A percentile compares a stretch with the other conserved stretches of the same genome.
These are phyloP conservation scores for Cyphellophora europaea DNA, from an alignment of 2,329 filamentous ascomycete genomes.

Conservation along the genomic window DNA sequence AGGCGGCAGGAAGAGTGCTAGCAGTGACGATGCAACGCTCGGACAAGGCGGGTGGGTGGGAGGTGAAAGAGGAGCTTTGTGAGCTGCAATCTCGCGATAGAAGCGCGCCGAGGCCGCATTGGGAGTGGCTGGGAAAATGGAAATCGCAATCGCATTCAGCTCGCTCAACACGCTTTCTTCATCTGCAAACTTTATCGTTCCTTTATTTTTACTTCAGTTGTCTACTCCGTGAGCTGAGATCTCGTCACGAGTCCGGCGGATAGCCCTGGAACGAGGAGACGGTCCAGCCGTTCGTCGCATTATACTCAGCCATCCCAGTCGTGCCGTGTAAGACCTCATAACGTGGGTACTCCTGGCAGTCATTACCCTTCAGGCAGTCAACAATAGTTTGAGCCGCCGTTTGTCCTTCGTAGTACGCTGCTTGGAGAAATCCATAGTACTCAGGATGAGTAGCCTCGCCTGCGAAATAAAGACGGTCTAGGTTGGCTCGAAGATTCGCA, in stretches of 20 bases:
- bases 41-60: no score
- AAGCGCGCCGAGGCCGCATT: no score
- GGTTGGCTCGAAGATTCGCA: slow-evolving; percentile 58
- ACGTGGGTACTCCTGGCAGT: slow-evolving; percentile 11
- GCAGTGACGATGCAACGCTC: no score
- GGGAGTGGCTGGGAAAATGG: no score
- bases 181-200: no score
- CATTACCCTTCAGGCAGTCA: slow-evolving; percentile 23
- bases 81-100: no score
- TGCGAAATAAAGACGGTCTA: slow-evolving; percentile 53
- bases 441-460: slow-evolving; percentile 54
- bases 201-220: background rate
- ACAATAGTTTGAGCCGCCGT: slow-evolving; percentile 39
- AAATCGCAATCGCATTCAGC: no score
- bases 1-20: no score
- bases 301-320: slow-evolving; percentile 3
- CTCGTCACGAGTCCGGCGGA: background rate
- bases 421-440: slow-evolving; percentile 59
- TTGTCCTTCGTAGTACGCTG: slow-evolving; percentile 49
- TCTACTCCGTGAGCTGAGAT: no score
- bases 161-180: no score
- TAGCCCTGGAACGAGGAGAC: background rate
- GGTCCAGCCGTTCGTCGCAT: slow-evolving; percentile 2
- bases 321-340: slow-evolving; percentile 16
- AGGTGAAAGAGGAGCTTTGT: no score